A percentile compares a stretch with the other conserved stretches of the same genome.
Evolutionary conservation across 371 early-diverging fungal genomes (phyloP).

Genomic region (Mucor indicus): DNA sequence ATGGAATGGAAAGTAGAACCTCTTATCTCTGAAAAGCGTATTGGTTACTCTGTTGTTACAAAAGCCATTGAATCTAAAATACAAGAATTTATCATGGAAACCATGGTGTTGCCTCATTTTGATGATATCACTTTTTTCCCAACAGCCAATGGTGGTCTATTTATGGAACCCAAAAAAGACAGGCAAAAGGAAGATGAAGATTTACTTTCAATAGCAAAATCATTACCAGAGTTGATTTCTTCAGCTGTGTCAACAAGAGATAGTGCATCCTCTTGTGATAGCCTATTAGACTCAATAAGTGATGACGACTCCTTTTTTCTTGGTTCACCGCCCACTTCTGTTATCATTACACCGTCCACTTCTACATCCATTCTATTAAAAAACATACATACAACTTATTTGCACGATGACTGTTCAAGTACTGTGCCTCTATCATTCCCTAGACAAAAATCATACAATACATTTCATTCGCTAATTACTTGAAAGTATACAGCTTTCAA

Average conservation of each 20-base stretch:
- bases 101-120: slow-evolving; percentile 87
- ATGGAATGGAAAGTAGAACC: slow-evolving; percentile 84
- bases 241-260: background rate
- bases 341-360: slow-evolving; percentile 1
- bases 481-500: too few species aligned
- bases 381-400: slow-evolving; percentile 9
- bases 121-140: slow-evolving; percentile 87
- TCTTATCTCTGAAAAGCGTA: slow-evolving; percentile 79
- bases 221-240: slow-evolving; percentile 27
- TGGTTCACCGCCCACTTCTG: too few species aligned
- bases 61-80: slow-evolving; percentile 84
- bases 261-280: too few species aligned
- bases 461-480: too few species aligned
- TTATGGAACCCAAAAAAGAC: slow-evolving; percentile 11
- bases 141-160: slow-evolving; percentile 61
- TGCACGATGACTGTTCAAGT: too few species aligned
- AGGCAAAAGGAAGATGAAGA: slow-evolving; percentile 14
- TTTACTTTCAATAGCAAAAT: slow-evolving; percentile 20
- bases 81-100: slow-evolving; percentile 76
- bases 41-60: slow-evolving; percentile 76
- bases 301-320: too few species aligned
- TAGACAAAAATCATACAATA: too few species aligned
- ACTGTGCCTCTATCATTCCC: too few species aligned
- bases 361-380: slow-evolving; percentile 1
- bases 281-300: too few species aligned